A percentile compares a stretch with the other conserved stretches of the same genome.
Evolutionary conservation across 1,284 basidiomycete genomes (phyloP).

Genomic region (Veloboletus limbatus): DNA sequence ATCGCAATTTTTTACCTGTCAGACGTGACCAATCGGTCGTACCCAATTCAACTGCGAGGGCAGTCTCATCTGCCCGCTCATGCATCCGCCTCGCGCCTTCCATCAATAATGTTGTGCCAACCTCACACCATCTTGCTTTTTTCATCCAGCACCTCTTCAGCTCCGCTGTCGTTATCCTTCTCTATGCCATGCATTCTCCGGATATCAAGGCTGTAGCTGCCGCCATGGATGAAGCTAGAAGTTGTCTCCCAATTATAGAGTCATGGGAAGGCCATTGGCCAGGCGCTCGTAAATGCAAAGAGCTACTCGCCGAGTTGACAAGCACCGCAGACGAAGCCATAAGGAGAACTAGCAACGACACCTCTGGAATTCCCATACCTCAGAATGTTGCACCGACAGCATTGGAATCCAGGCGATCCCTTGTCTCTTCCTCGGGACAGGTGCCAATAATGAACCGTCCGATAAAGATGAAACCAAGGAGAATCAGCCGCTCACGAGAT

Average conservation of each 20-base stretch:
- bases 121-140: constrained; percentile 86
- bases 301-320: constrained; percentile 66
- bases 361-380: constrained; percentile 26
- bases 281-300: constrained; percentile 82
- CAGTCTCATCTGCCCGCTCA: constrained; percentile 73
- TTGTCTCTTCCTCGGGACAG: constrained; percentile 27
- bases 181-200: constrained; percentile 82
- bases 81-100: constrained; percentile 84
- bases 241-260: constrained; percentile 67
- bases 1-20: constrained; percentile 83
- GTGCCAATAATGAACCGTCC: constrained; percentile 42
- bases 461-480: constrained; percentile 51
- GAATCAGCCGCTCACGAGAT: constrained; percentile 60
- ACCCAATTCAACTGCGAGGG: constrained; percentile 71
- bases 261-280: constrained; percentile 88
- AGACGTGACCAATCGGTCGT: constrained; percentile 63
- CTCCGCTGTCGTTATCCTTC: constrained; percentile 81
- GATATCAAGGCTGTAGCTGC: constrained; percentile 65
- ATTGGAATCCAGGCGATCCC: constrained; percentile 50
- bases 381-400: constrained; percentile 36
- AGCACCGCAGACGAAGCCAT: constrained; percentile 69
- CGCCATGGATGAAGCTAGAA: constrained; percentile 81
- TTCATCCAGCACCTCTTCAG: constrained; percentile 91
- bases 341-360: constrained; percentile 33
- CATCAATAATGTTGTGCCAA: constrained; percentile 80